Base-by-base conservation (phyloP, 2,329 filamentous ascomycete genomes). In the Cordyceps fumosorosea region DNA sequence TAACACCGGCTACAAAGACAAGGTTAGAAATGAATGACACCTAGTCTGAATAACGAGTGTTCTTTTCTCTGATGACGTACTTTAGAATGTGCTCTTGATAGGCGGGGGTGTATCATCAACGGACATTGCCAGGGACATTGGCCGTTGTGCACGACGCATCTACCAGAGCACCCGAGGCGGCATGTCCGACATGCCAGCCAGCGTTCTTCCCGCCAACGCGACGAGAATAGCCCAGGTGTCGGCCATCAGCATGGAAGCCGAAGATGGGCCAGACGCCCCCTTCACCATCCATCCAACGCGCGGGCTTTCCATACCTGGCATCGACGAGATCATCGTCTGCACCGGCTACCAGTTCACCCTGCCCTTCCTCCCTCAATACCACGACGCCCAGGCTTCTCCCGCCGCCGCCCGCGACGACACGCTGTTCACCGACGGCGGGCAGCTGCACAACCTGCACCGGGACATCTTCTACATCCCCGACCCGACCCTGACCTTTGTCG, bases 381-480 rank as follows among this genome's bases (percentile, higher is more conserved):
- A 77, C 64, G 72, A 72, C 0, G 74, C 76, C 12, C 73, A 72
- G 0, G 51, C 73, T 0, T 56, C 73, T 0, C 72, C 77, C 0
- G 71, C 79, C 1, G 68, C 82, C 0, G 85, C 85, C 0, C 76
- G 80, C 44, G 78, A 83, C 0, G 74, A 70, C 0, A 71, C 84
- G 0, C 74, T 91, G 0, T 81, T 90, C 6, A 89, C 84, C 0
- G 84, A 89, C 52, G 87, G 87, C 1, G 79, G 78, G 14, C 83
- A 85, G 69, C 75, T 80, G 3, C 87, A 90, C 67, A 89, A 90
- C 65, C 74, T 90, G 1, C 84, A 89, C 75, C 84, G 84, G 62
- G 87, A 90, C 69, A 85, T 90, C 16, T 90, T 88, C 69, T 90
- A 89, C 72, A 89, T 89, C 48, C 79, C 80, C 0, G 86, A 90